These are phyloP conservation scores for Pythium biforme DNA, from an alignment of 352 stramenopile species.

Conservation along the genomic window DNA sequence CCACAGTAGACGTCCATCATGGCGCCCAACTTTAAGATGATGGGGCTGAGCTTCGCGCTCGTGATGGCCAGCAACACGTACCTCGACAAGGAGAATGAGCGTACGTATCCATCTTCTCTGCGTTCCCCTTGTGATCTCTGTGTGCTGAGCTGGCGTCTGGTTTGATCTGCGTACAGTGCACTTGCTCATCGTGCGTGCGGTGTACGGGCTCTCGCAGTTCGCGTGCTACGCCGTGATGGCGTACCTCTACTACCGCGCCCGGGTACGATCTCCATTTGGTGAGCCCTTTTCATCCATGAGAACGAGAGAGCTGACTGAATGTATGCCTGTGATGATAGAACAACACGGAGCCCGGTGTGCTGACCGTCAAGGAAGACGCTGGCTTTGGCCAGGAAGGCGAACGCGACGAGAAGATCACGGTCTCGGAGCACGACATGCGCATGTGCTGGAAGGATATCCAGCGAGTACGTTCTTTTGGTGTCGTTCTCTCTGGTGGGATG, in stretches of 20 bases:
- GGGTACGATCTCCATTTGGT: conserved; percentile 25
- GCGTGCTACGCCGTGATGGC: conserved; percentile 59
- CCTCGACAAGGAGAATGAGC: conserved; percentile 57
- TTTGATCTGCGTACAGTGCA: conserved; percentile 42
- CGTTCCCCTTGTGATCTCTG: neutral
- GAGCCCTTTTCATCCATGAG: neutral
- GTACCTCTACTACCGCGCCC: conserved; percentile 63
- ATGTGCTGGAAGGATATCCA: conserved; percentile 70
- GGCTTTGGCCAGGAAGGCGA: conserved; percentile 76
- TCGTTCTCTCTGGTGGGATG: neutral
- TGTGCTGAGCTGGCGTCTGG: neutral
- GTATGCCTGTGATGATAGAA: conserved; percentile 36
- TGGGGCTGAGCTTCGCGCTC: conserved; percentile 65
- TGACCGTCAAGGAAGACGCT: conserved; percentile 77
- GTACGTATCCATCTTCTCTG: conserved; percentile 29
- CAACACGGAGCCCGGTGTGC: conserved; percentile 69
- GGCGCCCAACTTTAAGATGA: conserved; percentile 80
- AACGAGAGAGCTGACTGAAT: neutral
- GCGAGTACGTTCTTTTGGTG: conserved; percentile 37
- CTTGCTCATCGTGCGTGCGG: conserved; percentile 41
- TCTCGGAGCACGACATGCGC: conserved; percentile 80
- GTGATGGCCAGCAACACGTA: conserved; percentile 63
- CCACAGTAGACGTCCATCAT: conserved; percentile 28
- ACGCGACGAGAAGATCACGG: conserved; percentile 75
- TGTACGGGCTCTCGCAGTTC: conserved; percentile 68